Evolutionary conservation across 1,284 basidiomycete genomes (phyloP).

Genomic region (Kalmanozyma brasiliensis): DNA sequence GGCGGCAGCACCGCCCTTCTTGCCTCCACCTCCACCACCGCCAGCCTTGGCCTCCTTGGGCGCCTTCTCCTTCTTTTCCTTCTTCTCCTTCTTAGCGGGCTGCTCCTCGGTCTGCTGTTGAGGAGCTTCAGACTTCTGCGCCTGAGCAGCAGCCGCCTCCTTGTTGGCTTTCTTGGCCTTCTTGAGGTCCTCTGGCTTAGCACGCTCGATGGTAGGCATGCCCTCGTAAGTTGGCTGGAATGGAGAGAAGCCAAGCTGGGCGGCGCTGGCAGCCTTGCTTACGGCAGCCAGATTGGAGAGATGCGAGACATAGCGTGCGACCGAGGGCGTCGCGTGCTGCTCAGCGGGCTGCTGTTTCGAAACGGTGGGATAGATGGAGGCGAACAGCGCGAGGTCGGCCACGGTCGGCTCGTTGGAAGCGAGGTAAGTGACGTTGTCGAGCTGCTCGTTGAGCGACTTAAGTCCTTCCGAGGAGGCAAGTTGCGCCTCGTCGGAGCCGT

Average conservation of each 20-base stretch:
- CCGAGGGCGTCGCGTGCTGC: slow-evolving; percentile 63
- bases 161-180: slow-evolving; percentile 60
- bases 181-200: slow-evolving; percentile 50
- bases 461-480: slow-evolving; percentile 50
- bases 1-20: slow-evolving; percentile 49
- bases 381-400: slow-evolving; percentile 65
- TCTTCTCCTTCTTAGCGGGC: slow-evolving; percentile 49
- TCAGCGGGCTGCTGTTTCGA: slow-evolving; percentile 55
- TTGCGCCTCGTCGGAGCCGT: slow-evolving; percentile 40
- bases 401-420: slow-evolving; percentile 58
- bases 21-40: slow-evolving; percentile 46
- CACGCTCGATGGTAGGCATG: slow-evolving; percentile 61
- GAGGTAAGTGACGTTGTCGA: slow-evolving; percentile 58
- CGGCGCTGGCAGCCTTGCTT: slow-evolving; percentile 33
- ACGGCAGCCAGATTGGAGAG: slow-evolving; percentile 58
- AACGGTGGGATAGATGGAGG: slow-evolving; percentile 59
- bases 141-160: slow-evolving; percentile 33
- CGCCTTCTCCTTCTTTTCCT: slow-evolving; percentile 61
- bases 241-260: slow-evolving; percentile 47
- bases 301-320: slow-evolving; percentile 65
- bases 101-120: slow-evolving; percentile 29
- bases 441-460: slow-evolving; percentile 56
- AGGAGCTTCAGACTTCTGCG: slow-evolving; percentile 18
- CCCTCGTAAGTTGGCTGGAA: slow-evolving; percentile 64
- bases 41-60: slow-evolving; percentile 57